Evolutionary conservation across 768 basidiomycete species (phyloP).

Genomic region (Lanmaoa pseudosensibilis): DNA sequence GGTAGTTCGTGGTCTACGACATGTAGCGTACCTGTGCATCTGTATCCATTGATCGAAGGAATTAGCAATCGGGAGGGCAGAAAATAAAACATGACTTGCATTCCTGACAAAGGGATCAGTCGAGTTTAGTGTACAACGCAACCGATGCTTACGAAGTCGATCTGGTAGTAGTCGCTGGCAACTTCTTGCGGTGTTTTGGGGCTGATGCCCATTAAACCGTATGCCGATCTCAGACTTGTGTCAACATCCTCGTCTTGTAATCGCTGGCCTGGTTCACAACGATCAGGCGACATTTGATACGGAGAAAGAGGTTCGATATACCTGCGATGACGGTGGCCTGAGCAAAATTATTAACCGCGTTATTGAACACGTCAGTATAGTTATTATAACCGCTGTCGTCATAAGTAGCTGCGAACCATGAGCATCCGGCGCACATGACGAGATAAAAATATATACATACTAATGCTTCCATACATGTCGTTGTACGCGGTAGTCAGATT

Average conservation of each 20-base stretch:
- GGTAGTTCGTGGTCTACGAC: not conserved
- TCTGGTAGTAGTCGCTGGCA: conserved; percentile 59
- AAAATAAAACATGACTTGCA: conserved; percentile 17
- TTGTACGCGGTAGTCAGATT: conserved; percentile 46
- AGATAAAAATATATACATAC: conserved; percentile 34
- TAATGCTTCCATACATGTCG: conserved; percentile 43
- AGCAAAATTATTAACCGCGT: conserved; percentile 41
- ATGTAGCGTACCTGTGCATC: conserved; percentile 27
- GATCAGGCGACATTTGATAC: conserved; percentile 46
- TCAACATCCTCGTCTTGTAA: conserved; percentile 43
- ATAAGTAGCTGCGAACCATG: conserved; percentile 46
- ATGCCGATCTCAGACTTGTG: conserved; percentile 52
- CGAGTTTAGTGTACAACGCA: not conserved
- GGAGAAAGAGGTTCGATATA: conserved; percentile 28
- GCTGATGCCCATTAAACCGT: conserved; percentile 48
- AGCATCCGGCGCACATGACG: not conserved
- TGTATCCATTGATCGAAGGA: not conserved
- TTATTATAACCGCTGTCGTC: conserved; percentile 51
- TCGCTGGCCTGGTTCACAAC: conserved; percentile 5
- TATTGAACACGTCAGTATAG: conserved; percentile 44
- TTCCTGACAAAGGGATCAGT: conserved; percentile 23
- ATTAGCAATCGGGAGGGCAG: conserved; percentile 1
- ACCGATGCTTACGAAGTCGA: conserved; percentile 33
- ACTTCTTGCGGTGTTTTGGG: conserved; percentile 45
- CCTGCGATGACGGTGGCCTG: conserved; percentile 47